Conservation (phyloP, 805 yeast species). For the Candida boidinii region DNA sequence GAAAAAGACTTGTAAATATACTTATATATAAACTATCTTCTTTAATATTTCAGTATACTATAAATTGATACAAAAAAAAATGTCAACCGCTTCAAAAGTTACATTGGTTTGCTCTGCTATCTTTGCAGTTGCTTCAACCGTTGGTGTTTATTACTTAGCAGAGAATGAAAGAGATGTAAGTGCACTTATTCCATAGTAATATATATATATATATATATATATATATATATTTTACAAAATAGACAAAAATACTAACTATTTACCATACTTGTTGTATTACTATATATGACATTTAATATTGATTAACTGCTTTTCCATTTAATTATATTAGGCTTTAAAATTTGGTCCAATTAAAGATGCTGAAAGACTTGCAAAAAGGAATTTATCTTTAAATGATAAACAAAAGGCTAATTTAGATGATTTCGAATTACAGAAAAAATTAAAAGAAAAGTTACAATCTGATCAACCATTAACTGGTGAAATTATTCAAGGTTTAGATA, state of each 20-base stretch:
- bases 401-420: conserved; percentile 53
- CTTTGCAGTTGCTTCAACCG: conserved; percentile 49
- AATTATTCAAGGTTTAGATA: conserved; percentile 32
- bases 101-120: conserved; percentile 56
- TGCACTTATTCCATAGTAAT: conserved; percentile 4
- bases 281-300: neutral
- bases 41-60: too few species aligned
- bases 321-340: conserved; percentile 41
- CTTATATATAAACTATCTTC: too few species aligned
- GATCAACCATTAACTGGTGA: conserved; percentile 59
- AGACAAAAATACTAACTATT: neutral
- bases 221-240: too few species aligned
- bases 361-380: conserved; percentile 43
- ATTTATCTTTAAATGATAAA: conserved; percentile 19
- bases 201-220: too few species aligned
- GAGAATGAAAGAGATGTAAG: conserved; percentile 54
- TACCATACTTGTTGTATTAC: neutral
- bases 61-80: conserved; percentile 17
- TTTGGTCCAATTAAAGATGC: conserved; percentile 86
- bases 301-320: neutral
- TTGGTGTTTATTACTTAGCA: conserved; percentile 66
- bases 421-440: conserved; percentile 54
- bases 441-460: conserved; percentile 46
- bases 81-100: conserved; percentile 77
- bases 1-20: too few species aligned